A percentile compares a stretch with the other conserved stretches of the same genome.
Conservation (phyloP, 31 red algal species). For the Endocladia muricata region DNA sequence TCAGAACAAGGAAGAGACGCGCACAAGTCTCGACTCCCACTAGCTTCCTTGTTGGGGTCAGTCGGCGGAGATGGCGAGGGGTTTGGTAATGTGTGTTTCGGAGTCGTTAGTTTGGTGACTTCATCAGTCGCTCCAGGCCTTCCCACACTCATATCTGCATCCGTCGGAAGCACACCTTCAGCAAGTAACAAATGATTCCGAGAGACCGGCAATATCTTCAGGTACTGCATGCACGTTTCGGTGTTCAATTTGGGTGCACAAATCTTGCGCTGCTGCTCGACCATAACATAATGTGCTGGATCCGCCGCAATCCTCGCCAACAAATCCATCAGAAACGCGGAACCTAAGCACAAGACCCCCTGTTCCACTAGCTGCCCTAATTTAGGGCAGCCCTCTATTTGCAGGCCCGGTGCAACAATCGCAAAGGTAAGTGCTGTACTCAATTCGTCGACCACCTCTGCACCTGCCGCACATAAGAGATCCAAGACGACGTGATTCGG, state of each 20-base stretch:
- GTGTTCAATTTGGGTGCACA: not conserved
- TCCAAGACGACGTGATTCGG: not conserved
- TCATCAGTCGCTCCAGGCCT: not conserved
- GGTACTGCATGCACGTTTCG: not conserved
- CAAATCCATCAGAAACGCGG: constrained; percentile 43
- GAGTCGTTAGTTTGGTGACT: not conserved
- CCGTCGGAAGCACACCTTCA: not conserved
- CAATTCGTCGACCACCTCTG: not conserved
- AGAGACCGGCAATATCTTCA: not conserved
- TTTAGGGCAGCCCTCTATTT: not conserved
- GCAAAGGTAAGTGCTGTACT: constrained; percentile 19
- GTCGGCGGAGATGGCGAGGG: not conserved
- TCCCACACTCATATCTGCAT: no score
- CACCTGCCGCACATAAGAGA: constrained; percentile 19
- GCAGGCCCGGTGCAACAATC: constrained; percentile 25
- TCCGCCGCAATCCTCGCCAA: constrained; percentile 13
- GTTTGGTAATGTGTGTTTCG: no score
- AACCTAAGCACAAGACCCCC: constrained; percentile 24
- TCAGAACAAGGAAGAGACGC: no score
- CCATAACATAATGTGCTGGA: constrained; percentile 32
- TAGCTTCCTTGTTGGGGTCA: not conserved
- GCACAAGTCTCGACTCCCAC: not conserved
- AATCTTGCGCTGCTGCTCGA: constrained; percentile 4
- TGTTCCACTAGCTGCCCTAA: not conserved
- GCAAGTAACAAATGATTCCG: not conserved